These are phyloP conservation scores for Phallus indusiatus DNA, from an alignment of 768 basidiomycete species.

Conservation along the genomic window DNA sequence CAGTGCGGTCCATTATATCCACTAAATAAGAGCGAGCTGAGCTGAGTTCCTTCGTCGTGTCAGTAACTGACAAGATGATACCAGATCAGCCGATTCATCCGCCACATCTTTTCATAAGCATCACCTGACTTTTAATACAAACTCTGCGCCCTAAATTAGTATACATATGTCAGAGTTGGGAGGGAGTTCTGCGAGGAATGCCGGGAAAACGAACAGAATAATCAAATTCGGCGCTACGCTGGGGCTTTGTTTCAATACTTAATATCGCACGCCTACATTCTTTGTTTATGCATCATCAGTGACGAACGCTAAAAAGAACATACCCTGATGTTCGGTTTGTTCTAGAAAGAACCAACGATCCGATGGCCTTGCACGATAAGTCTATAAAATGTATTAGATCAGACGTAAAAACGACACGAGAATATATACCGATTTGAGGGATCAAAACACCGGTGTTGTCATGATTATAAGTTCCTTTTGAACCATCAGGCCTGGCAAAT, in stretches of 20 bases:
- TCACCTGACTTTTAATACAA: too few relatives aligned
- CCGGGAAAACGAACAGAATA: not conserved
- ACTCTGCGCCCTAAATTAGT: too few relatives aligned
- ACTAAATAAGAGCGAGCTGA: too few relatives aligned
- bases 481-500: conserved; percentile 5
- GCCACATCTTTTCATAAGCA: too few relatives aligned
- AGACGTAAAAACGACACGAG: not conserved
- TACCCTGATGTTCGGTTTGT: conserved; percentile 3
- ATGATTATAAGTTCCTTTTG: conserved; percentile 4
- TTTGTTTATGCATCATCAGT: too few relatives aligned
- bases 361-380: conserved; percentile 1
- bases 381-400: not conserved
- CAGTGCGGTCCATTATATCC: too few relatives aligned
- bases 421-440: not conserved
- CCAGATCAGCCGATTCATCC: too few relatives aligned
- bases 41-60: too few relatives aligned
- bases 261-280: not conserved
- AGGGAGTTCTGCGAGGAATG: too few relatives aligned
- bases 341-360: conserved; percentile 1
- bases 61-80: too few relatives aligned
- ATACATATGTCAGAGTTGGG: too few relatives aligned
- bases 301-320: not conserved
- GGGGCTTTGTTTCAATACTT: not conserved
- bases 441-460: not conserved
- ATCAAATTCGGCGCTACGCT: not conserved